Conservation (phyloP, 2,329 filamentous ascomycete genomes). For the Neonectria punicea region DNA sequence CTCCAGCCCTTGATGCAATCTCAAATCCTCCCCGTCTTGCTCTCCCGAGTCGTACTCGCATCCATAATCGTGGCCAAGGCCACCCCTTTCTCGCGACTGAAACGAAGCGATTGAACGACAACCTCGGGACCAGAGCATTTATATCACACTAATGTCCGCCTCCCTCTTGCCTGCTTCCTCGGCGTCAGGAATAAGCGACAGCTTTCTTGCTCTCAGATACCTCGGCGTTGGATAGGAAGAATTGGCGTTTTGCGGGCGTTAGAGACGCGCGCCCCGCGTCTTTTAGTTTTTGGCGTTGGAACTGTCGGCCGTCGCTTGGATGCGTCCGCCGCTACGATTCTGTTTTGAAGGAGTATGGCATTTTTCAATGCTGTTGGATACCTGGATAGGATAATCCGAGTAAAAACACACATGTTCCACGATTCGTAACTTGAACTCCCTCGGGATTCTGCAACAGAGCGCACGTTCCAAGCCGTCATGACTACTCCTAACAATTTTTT, state of each 20-base stretch:
- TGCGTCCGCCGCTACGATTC: neutral
- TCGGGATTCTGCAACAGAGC: neutral
- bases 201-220: slow-evolving; percentile 14
- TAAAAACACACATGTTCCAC: neutral
- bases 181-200: slow-evolving; percentile 11
- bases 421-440: neutral
- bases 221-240: slow-evolving; percentile 20
- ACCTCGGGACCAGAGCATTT: neutral
- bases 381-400: slow-evolving; percentile 6
- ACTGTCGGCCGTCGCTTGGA: neutral
- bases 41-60: neutral
- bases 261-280: neutral
- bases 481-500: neutral
- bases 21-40: neutral
- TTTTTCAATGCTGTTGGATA: slow-evolving; percentile 11
- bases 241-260: slow-evolving; percentile 5
- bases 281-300: neutral
- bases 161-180: neutral
- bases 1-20: neutral
- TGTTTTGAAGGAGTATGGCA: neutral
- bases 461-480: neutral
- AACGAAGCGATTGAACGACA: neutral
- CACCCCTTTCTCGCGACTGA: neutral
- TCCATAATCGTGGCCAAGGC: neutral
- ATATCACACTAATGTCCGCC: neutral